A percentile compares a stretch with the other conserved stretches of the same genome.
Evolutionary conservation across 1,284 basidiomycete species (phyloP).

Genomic region (Tausonia pullulans): DNA sequence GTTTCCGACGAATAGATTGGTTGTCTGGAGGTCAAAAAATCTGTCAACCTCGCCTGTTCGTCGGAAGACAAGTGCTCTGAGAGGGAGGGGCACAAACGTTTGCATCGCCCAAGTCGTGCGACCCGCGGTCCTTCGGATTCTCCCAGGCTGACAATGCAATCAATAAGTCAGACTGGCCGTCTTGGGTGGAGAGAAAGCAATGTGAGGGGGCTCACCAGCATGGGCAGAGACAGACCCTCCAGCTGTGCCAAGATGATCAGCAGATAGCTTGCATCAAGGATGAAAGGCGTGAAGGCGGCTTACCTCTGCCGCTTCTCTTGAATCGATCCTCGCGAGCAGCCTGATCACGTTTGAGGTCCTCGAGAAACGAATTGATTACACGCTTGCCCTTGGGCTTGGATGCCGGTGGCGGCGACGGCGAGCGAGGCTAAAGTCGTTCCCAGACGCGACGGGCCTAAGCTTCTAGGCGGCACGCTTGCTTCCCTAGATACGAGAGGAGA

Average conservation of each 20-base stretch:
- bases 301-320: slow-evolving; percentile 43
- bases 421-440: background rate
- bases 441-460: background rate
- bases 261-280: too few relatives aligned
- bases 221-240: background rate
- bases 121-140: slow-evolving; percentile 54
- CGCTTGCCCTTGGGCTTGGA: slow-evolving; percentile 76
- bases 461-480: too few relatives aligned
- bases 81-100: background rate
- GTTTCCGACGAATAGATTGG: slow-evolving; percentile 88
- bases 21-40: slow-evolving; percentile 48
- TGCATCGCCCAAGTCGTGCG: slow-evolving; percentile 70
- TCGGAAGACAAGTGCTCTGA: slow-evolving; percentile 21
- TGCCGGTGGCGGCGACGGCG: slow-evolving; percentile 36
- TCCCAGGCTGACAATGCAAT: slow-evolving; percentile 50
- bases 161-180: background rate
- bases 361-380: slow-evolving; percentile 84
- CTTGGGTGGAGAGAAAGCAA: background rate
- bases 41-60: slow-evolving; percentile 22
- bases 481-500: background rate
- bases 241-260: too few relatives aligned
- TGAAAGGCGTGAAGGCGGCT: too few relatives aligned
- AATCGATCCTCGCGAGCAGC: slow-evolving; percentile 74
- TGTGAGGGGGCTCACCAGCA: slow-evolving; percentile 7
- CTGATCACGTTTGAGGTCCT: slow-evolving; percentile 91